These are phyloP conservation scores for Carallia brachiata DNA, from an alignment of 345 rosid genomes.

Conservation along the genomic window DNA sequence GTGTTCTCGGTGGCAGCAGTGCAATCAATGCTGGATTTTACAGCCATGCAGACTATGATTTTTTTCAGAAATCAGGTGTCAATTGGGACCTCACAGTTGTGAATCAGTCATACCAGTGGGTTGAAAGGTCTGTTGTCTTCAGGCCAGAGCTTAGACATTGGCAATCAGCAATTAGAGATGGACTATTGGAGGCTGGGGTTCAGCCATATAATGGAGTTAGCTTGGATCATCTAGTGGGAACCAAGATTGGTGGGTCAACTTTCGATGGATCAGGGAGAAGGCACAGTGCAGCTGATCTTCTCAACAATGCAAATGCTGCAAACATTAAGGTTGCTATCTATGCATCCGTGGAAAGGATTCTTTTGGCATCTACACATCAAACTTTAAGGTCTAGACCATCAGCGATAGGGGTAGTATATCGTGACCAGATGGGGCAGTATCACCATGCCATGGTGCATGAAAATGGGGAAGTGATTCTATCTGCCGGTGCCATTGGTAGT, in stretches of 20 bases:
- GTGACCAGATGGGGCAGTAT: slow-evolving; percentile 60
- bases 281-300: slow-evolving; percentile 83
- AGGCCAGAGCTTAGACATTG: slow-evolving; percentile 73
- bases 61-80: slow-evolving; percentile 52
- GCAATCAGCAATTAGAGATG: slow-evolving; percentile 84
- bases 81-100: slow-evolving; percentile 60
- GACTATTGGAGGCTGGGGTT: slow-evolving; percentile 76
- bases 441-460: slow-evolving; percentile 79
- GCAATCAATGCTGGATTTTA: slow-evolving; percentile 90
- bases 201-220: slow-evolving; percentile 69
- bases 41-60: slow-evolving; percentile 68
- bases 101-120: slow-evolving; percentile 83
- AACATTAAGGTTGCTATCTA: slow-evolving; percentile 64
- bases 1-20: slow-evolving; percentile 92
- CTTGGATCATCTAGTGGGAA: slow-evolving; percentile 69
- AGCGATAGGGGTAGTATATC: slow-evolving; percentile 72
- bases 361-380: slow-evolving; percentile 51
- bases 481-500: slow-evolving; percentile 85
- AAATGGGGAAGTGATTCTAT: slow-evolving; percentile 70
- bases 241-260: slow-evolving; percentile 91
- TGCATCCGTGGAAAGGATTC: slow-evolving; percentile 78
- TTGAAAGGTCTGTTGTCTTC: slow-evolving; percentile 73
- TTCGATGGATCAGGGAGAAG: slow-evolving; percentile 70
- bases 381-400: slow-evolving; percentile 31
- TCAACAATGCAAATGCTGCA: slow-evolving; percentile 49